Conservation (phyloP, 768 basidiomycete genomes). For the Cystofilobasidium ferigula region DNA sequence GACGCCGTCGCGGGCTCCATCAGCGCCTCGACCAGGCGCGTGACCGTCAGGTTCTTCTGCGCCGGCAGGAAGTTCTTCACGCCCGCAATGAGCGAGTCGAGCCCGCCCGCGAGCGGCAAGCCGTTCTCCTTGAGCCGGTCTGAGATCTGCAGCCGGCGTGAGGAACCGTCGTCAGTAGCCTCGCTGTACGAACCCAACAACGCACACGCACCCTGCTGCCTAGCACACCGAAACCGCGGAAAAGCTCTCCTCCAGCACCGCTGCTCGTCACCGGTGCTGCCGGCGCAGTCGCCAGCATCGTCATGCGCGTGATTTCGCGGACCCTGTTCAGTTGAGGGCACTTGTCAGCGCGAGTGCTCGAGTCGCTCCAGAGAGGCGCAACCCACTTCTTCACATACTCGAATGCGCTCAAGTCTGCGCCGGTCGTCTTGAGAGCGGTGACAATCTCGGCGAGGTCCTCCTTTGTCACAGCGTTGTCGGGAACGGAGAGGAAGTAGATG, state of each 20-base stretch:
- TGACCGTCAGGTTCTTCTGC: slow-evolving; percentile 78
- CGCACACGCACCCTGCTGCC: slow-evolving; percentile 75
- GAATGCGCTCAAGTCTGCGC: slow-evolving; percentile 62
- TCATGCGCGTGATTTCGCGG: slow-evolving; percentile 87
- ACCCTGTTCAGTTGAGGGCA: slow-evolving; percentile 49
- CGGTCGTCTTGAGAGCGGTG: slow-evolving; percentile 68
- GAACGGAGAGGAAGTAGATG: slow-evolving; percentile 84
- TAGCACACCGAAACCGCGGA: slow-evolving; percentile 84
- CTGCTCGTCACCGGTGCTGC: slow-evolving; percentile 44
- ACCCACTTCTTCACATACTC: slow-evolving; percentile 69
- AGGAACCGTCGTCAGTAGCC: no score
- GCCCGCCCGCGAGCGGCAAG: slow-evolving; percentile 40
- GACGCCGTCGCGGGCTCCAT: slow-evolving; percentile 95
- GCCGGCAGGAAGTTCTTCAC: slow-evolving; percentile 96
- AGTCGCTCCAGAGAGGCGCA: background rate
- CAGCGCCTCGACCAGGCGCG: slow-evolving; percentile 83
- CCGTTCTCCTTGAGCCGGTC: slow-evolving; percentile 88
- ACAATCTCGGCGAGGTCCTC: slow-evolving; percentile 83
- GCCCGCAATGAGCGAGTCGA: slow-evolving; percentile 91
- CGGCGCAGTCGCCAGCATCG: slow-evolving; percentile 53
- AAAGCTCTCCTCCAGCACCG: slow-evolving; percentile 70
- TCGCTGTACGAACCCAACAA: no score
- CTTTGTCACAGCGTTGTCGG: slow-evolving; percentile 67
- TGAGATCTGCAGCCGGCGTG: slow-evolving; percentile 70
- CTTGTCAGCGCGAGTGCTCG: no score